phyloP scores from a whole-genome alignment of 371 early-diverging fungal genomes.

The Conidiobolus incongruus region DNA sequence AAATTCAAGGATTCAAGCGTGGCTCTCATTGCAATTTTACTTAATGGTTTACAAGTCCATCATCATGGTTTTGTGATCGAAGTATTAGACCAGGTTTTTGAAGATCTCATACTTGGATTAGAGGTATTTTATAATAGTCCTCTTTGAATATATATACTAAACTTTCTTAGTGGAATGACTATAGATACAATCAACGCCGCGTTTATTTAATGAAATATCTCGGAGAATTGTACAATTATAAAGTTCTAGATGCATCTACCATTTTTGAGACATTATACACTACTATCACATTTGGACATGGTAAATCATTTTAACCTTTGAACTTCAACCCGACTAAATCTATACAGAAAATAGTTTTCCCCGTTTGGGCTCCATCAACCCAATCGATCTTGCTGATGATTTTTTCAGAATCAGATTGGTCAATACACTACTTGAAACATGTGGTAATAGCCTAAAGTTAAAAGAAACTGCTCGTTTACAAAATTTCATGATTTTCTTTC shows the following conservation, averaged over 20 bases:
- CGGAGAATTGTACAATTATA: slow-evolving; percentile 76
- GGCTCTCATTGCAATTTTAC: slow-evolving; percentile 55
- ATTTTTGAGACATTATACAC: slow-evolving; percentile 72
- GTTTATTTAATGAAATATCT: slow-evolving; percentile 61
- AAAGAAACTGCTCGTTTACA: slow-evolving; percentile 37
- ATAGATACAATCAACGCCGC: slow-evolving; percentile 74
- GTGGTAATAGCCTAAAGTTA: slow-evolving; percentile 62
- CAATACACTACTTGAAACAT: slow-evolving; percentile 70
- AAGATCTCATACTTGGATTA: slow-evolving; percentile 70
- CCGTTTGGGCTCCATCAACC: slow-evolving; percentile 27
- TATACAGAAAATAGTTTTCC: slow-evolving; percentile 46
- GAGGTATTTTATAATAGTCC: too few relatives aligned
- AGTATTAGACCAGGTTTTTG: slow-evolving; percentile 70
- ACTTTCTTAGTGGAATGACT: slow-evolving; percentile 34
- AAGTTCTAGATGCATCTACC: slow-evolving; percentile 51
- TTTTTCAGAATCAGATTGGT: slow-evolving; percentile 82
- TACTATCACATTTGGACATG: slow-evolving; percentile 67
- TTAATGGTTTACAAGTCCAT: slow-evolving; percentile 45
- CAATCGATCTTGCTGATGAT: slow-evolving; percentile 65
- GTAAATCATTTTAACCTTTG: slow-evolving; percentile 12
- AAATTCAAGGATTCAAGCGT: slow-evolving; percentile 78
- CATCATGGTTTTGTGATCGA: slow-evolving; percentile 71
- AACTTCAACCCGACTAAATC: not conserved
- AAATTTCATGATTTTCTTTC: slow-evolving; percentile 48
- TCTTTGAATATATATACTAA: too few relatives aligned